Evolutionary conservation across 73 alveolate genomes (phyloP), one percentile per base, ranked within the genome.

Genomic region (Symbiodinium pilosum): DNA sequence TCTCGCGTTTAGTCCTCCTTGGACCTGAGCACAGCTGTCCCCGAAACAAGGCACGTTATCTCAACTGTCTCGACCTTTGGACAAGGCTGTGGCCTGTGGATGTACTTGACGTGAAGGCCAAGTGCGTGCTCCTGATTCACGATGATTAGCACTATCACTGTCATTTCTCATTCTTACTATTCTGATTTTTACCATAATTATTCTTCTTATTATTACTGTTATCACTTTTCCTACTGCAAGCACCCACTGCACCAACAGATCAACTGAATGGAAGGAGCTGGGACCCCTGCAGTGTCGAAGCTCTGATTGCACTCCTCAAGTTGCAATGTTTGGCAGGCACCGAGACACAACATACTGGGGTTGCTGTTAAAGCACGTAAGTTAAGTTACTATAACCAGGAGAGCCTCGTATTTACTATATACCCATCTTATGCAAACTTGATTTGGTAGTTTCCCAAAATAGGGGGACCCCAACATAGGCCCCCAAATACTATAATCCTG

Each of bases 301-400:
- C 81, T 64, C 81, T 64, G 81, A 18, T n/a, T 64, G 81, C 81
- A 64, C 38, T 64, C 81, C 81, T 64, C 81, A 26, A 54, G 73
- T n/a, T 54, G 6, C 20, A 9, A 54, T 16, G 32, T 5, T 16
- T 28, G 0, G 0, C 41, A 64, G 9, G 38, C 59, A 47, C 6
- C 59, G 59, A 14, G 59, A 14, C 59, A 47, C 59, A 14, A 47
- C 59, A 47, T 47, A 14, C 14, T 47, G n/a, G n/a, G n/a, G n/a
- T n/a, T n/a, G n/a, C n/a, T n/a, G n/a, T n/a, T n/a, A n/a, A n/a
- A n/a, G n/a, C n/a, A n/a, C n/a, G n/a, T n/a, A n/a, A n/a, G n/a
- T n/a, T n/a, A n/a, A 54, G 73, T n/a, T 16, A 7, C 64, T 16
- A 54, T 16, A 6, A 30, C 28, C 73, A n/a, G n/a, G n/a, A n/a